Evolutionary conservation across 257 asterid genomes (phyloP), one percentile per base, ranked within the genome.

Genomic region (Solanum pimpinellifolium): DNA sequence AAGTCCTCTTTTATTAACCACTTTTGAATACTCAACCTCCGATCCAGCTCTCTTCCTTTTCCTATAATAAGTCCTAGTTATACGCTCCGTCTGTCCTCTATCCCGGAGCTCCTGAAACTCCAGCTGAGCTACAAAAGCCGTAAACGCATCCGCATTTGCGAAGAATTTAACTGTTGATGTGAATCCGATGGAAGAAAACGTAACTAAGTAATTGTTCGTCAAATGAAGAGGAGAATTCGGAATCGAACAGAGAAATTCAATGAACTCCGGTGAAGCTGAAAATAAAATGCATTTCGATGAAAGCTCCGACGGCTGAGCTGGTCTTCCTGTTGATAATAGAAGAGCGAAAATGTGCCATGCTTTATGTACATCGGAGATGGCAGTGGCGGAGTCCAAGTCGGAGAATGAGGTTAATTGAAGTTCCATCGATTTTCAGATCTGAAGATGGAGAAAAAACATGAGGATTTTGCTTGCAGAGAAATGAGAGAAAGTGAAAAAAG

Each of bases 291-390:
- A 91, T 49, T 56, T 88, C 42, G 90, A 84, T 0, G 95, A 91
- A 23, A 96, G 91, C 62, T 96, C 98, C 21, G 88, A 31, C 1
- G 93, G 91, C 35, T 23, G 88, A 56, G 87, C 90, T 21, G 97
- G 98, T 47, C 92, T 88, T 39, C 95, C 91, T 70, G 83, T 83
- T 39, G 91, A 59, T 84, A 95, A 83, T 83, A 96, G 83, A 52
- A 91, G 92, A 20, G 93, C 93, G 87, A 91, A 86, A 31, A 96
- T 87, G n/a, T 91, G 91, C 99, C 99, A 96, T 31, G 96, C 94
- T 85, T 88, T 88, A 35, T 90, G 89, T 13, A 78, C 52, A 44
- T 92, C 92, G 80, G 95, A 83, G 83, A 88, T 86, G 88, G n/a
- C 12, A 9, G 41, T 15, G 75, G 75, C n/a, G n/a, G 62, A 16